Percentiles rank a stretch among this genome's conserved stretches.
These are phyloP conservation scores for Penicillium ochrochloron DNA, from an alignment of 495 filamentous ascomycete species.

Conservation along the genomic window DNA sequence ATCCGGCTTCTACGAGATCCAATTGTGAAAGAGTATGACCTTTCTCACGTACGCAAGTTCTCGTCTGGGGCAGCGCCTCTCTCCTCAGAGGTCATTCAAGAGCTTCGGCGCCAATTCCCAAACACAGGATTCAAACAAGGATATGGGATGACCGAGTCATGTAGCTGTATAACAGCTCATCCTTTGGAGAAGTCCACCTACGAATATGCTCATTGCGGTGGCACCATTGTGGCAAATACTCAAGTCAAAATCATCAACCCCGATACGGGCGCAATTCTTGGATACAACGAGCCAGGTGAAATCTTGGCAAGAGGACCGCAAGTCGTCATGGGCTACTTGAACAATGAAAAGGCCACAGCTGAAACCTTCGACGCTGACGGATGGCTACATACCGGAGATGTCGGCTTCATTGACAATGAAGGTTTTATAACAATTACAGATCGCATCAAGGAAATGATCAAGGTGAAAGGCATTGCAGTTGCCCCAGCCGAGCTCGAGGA, in stretches of 20 bases:
- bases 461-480: conserved; percentile 73
- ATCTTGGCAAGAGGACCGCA: conserved; percentile 60
- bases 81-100: conserved; percentile 63
- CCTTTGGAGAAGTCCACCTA: conserved; percentile 56
- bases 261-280: conserved; percentile 49
- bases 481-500: conserved; percentile 74
- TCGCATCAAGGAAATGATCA: conserved; percentile 76
- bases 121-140: conserved; percentile 68
- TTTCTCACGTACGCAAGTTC: conserved; percentile 56
- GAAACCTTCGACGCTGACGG: conserved; percentile 66
- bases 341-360: conserved; percentile 56
- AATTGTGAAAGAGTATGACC: conserved; percentile 64
- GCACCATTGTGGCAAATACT: conserved; percentile 61
- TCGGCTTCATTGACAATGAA: conserved; percentile 58
- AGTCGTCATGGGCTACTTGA: conserved; percentile 63
- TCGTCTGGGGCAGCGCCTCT: conserved; percentile 68
- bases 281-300: conserved; percentile 60
- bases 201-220: conserved; percentile 61
- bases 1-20: conserved; percentile 69
- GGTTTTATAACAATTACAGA: conserved; percentile 67
- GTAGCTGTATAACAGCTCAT: conserved; percentile 64
- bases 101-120: conserved; percentile 60
- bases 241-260: conserved; percentile 64
- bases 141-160: conserved; percentile 74
- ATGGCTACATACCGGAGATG: conserved; percentile 70